These are phyloP conservation scores for Corylus americana DNA, from an alignment of 306 rosid species.

Conservation along the genomic window DNA sequence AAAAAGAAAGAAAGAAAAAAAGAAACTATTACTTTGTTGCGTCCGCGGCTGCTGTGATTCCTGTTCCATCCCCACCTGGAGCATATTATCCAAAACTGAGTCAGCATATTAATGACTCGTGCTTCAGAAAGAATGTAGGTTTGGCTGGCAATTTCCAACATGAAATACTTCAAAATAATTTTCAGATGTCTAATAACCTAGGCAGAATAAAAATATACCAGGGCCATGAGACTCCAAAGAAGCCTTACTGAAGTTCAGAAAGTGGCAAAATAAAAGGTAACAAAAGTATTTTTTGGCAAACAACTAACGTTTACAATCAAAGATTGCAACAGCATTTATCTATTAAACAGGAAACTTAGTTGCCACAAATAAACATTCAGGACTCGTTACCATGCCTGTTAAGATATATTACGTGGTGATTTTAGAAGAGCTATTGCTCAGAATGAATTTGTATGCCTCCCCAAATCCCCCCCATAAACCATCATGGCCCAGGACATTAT, in stretches of 20 bases:
- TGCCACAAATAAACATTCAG: neutral
- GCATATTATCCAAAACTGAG: slow-evolving; percentile 37
- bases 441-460: neutral
- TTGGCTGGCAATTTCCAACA: slow-evolving; percentile 9
- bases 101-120: slow-evolving; percentile 18
- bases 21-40: slow-evolving; percentile 75
- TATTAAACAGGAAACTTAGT: neutral
- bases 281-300: too few species aligned
- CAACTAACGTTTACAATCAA: too few species aligned
- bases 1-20: slow-evolving; percentile 10
- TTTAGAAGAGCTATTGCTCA: neutral
- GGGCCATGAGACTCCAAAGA: slow-evolving; percentile 2
- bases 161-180: neutral
- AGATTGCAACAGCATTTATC: neutral
- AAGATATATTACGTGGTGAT: neutral
- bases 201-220: neutral
- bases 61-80: slow-evolving; percentile 67
- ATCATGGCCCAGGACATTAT: neutral
- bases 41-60: slow-evolving; percentile 63
- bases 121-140: slow-evolving; percentile 2
- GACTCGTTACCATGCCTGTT: neutral
- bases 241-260: neutral
- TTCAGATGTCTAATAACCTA: slow-evolving; percentile 2
- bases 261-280: neutral
- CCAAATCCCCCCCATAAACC: neutral